Evolutionary conservation across 345 rosid species (phyloP).

Genomic region (Lepidium aucheri): DNA sequence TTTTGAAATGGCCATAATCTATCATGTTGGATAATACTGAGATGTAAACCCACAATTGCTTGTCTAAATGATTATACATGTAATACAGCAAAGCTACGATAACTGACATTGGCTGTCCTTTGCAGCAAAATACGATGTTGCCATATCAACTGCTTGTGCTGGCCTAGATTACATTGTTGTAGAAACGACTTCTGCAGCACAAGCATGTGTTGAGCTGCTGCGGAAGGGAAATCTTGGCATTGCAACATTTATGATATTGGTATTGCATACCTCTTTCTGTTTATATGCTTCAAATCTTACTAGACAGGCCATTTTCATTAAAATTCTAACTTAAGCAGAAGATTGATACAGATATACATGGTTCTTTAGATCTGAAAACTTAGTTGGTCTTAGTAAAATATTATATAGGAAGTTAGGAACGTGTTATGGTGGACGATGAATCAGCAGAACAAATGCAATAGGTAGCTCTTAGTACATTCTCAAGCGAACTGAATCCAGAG

Average conservation of each 20-base stretch:
- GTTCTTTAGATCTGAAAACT: background rate
- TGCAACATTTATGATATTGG: constrained; percentile 98
- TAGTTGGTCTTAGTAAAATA: background rate
- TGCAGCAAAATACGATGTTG: constrained; percentile 95
- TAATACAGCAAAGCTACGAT: background rate
- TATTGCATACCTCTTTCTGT: constrained; percentile 25
- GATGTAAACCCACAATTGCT: background rate
- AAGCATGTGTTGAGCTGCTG: constrained; percentile 88
- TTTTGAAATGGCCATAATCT: background rate
- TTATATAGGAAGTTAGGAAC: background rate
- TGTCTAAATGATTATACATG: background rate
- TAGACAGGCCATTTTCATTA: background rate
- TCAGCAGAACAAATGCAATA: background rate
- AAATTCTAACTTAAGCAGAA: background rate
- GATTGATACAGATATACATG: background rate
- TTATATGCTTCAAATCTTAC: constrained; percentile 6
- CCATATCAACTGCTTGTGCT: constrained; percentile 89
- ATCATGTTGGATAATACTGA: background rate
- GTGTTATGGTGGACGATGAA: background rate
- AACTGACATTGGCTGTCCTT: constrained; percentile 5
- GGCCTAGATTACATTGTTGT: constrained; percentile 95
- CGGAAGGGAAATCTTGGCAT: constrained; percentile 85
- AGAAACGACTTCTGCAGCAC: constrained; percentile 88
- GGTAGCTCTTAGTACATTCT: background rate
- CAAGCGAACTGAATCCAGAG: background rate